Base-by-base conservation (phyloP, 1,284 basidiomycete species). In the Ceratorhiza oryzae-sativae region DNA sequence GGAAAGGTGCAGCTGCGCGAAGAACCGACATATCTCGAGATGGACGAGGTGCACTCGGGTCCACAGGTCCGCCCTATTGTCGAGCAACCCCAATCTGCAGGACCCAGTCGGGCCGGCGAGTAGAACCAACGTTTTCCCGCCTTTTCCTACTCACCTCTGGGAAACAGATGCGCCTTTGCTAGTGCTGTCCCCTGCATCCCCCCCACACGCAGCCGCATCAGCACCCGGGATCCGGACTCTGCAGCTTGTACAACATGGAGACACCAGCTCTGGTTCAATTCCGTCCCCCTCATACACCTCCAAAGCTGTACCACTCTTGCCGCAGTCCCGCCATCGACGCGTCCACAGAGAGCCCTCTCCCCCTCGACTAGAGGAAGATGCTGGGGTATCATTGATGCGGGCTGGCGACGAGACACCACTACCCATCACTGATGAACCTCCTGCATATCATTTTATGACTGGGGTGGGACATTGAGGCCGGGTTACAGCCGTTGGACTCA, bases 371-470 rank as follows among this genome's bases (percentile, higher is more conserved):
- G 65, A 68, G 46, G 51, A 58, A 20, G 65, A 68, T 45, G 65
- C 65, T 10, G 65, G 65, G n/a, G 51, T 68, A 12, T 68, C 65
- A 34, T 46, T 68, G 30, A 55, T 68, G 49, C 65, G 65, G 12
- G 65, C 65, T n/a, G 65, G 51, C 27, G 65, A 68, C 18, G 53
- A 58, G 1, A 23, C 23, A 5, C n/a, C 58, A 23, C 13, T 27
- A 1, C 23, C 59, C 15, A 10, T 20, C 13, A 41, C 41, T 2
- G 59, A 61, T 23, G 59, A 61, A 46, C 59, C 42, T 25, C 59
- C 59, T 15, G n/a, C 59, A 5, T 61, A 61, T n/a, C 25, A 61
- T n/a, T 46, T 61, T n/a, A 23, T 32, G 18, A 32, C 53, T 55
- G 53, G 53, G 34, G 9, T 32, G 25, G 30, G 9, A 18, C 18